phyloP scores from a whole-genome alignment of 306 rosid species.

The Albizia julibrissin region DNA sequence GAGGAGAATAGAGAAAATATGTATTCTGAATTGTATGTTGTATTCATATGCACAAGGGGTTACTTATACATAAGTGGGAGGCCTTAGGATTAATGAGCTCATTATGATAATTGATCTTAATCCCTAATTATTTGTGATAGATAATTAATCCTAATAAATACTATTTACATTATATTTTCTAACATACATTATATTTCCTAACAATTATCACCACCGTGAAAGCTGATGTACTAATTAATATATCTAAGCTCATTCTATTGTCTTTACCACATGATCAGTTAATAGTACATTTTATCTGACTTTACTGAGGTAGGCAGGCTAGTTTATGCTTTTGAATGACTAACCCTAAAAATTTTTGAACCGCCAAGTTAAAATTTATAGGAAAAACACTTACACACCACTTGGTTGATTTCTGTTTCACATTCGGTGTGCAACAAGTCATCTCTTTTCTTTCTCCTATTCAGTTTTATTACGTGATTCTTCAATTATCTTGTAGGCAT shows the following conservation, averaged over 20 bases:
- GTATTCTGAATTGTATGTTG: too few relatives aligned
- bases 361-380: background rate
- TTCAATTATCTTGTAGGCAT: constrained; percentile 72
- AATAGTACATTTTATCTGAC: constrained; percentile 6
- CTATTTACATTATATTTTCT: too few relatives aligned
- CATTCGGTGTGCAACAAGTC: constrained; percentile 15
- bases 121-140: too few relatives aligned
- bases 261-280: background rate
- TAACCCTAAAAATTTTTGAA: background rate
- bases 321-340: background rate
- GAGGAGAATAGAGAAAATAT: too few relatives aligned
- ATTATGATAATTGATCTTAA: too few relatives aligned
- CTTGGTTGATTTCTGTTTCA: constrained; percentile 24
- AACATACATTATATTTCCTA: too few relatives aligned
- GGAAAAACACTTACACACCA: background rate
- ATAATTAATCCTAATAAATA: too few relatives aligned
- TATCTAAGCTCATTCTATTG: constrained; percentile 20
- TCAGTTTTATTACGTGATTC: constrained; percentile 33
- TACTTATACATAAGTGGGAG: too few relatives aligned
- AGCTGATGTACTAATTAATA: constrained; percentile 8
- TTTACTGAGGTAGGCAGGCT: background rate
- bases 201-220: background rate
- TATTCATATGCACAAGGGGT: too few relatives aligned
- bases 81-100: too few relatives aligned
- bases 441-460: constrained; percentile 11